These are phyloP conservation scores for Pleurotus tuoliensis DNA, from an alignment of 768 basidiomycete genomes.

Conservation along the genomic window DNA sequence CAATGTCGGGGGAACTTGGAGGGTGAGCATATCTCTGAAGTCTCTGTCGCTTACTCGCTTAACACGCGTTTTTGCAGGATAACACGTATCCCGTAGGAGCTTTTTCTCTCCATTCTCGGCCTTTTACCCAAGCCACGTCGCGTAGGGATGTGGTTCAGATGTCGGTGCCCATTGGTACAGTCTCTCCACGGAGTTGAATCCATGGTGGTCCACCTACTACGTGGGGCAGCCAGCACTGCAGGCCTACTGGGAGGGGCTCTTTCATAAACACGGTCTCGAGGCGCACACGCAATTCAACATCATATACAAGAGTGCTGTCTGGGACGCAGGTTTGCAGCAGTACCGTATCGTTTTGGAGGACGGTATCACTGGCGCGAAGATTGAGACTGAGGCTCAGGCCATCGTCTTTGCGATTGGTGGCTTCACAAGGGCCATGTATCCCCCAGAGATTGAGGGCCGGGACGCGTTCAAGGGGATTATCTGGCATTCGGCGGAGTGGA, in stretches of 20 bases:
- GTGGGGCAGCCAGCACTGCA: constrained; percentile 46
- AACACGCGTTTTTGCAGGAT: constrained; percentile 28
- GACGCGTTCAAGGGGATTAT: constrained; percentile 44
- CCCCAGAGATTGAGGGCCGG: constrained; percentile 37
- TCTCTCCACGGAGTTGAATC: constrained; percentile 51
- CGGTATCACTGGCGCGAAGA: constrained; percentile 29
- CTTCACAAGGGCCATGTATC: constrained; percentile 43
- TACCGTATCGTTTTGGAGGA: constrained; percentile 39
- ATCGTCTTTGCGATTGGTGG: constrained; percentile 49
- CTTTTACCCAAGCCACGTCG: neutral
- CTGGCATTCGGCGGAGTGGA: constrained; percentile 58
- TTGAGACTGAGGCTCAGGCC: constrained; percentile 35
- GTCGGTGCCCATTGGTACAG: constrained; percentile 52
- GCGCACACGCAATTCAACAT: constrained; percentile 39
- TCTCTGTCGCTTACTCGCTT: neutral
- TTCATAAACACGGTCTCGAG: constrained; percentile 39
- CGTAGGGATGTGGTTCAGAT: constrained; percentile 53
- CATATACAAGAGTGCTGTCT: constrained; percentile 35
- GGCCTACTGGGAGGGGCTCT: constrained; percentile 46
- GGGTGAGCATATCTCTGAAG: constrained; percentile 31
- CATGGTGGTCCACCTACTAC: constrained; percentile 45
- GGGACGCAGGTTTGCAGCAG: constrained; percentile 39
- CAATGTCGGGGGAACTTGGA: constrained; percentile 53
- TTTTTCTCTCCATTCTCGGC: neutral
- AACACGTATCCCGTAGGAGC: constrained; percentile 49